Evolutionary conservation across 2,329 filamentous ascomycete genomes (phyloP), one percentile per base, ranked within the genome.

Genomic region (Fusarium odoratissimum): DNA sequence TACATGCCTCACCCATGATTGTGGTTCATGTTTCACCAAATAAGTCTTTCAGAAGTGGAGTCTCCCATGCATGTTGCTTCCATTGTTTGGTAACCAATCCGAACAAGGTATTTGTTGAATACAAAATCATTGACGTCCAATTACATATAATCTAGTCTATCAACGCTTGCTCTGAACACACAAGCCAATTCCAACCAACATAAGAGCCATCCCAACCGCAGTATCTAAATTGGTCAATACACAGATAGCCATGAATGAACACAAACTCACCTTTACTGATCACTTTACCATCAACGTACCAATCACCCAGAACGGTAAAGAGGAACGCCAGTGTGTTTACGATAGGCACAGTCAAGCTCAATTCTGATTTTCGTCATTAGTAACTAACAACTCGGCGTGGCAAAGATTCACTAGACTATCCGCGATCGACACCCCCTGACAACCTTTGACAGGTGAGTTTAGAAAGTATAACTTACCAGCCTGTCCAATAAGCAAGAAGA

Each of bases 251-350:
- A 19, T 28, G 13, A 21, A 25, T 19, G 7, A 30, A 44, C 17
- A 31, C n/a, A 31, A 41, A 21, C 88, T 78, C 84, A 95, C 93
- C 90, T 86, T 90, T 88, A 75, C 91, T 93, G 69, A 98, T 97
- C 4, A 95, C 92, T 81, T 98, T 98, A 68, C 91, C 91, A 77
- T 98, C 95, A 2, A 95, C 94, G 86, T 92, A 97, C 95, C 95
- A 98, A 76, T 98, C 95, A 2, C 95, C 95, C 17, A 98, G 79
- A 4, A 98, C 95, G 0, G 95, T 98, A 79, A 98, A 98, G n/a
- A 98, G 83, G 76, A 98, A 98, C 1, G 95, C 95, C 78, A 97
- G 84, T 0, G 95, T 97, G 79, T 98, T 98, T 4, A 95, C 95
- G 71, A 98, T 96, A 4, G 95, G 95, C 2, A 98, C 95, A 5